These are phyloP conservation scores for Acer campestre DNA, from an alignment of 345 rosid species.

Conservation along the genomic window DNA sequence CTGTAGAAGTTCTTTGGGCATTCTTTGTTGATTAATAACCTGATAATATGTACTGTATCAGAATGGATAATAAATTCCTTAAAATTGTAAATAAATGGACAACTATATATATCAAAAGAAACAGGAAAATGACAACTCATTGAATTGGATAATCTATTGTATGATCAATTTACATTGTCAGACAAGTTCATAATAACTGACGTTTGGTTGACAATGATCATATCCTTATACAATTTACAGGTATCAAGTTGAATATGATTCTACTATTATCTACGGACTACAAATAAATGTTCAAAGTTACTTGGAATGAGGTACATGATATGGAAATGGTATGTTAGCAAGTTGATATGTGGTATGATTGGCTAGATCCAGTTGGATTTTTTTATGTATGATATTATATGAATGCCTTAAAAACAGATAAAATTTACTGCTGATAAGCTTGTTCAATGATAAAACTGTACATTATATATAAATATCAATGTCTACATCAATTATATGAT, in stretches of 20 bases:
- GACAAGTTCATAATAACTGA: neutral
- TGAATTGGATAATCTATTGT: neutral
- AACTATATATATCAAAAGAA: neutral
- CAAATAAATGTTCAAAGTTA: neutral
- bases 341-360: neutral
- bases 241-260: neutral
- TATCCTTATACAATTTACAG: neutral
- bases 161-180: neutral
- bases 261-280: neutral
- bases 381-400: neutral
- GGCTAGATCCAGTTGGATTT: neutral
- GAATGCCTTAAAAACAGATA: neutral
- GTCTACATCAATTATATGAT: neutral
- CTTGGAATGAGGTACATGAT: neutral
- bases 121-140: neutral
- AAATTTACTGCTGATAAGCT: constrained; percentile 5
- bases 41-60: constrained; percentile 29
- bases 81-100: constrained; percentile 12
- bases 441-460: neutral
- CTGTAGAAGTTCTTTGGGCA: constrained; percentile 99
- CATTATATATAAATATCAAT: neutral
- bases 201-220: neutral
- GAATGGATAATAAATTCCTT: constrained; percentile 6
- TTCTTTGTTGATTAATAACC: constrained; percentile 96
- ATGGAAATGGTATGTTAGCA: neutral